Evolutionary conservation across 148 eudicot genomes (phyloP).

Genomic region (Beta vulgaris): DNA sequence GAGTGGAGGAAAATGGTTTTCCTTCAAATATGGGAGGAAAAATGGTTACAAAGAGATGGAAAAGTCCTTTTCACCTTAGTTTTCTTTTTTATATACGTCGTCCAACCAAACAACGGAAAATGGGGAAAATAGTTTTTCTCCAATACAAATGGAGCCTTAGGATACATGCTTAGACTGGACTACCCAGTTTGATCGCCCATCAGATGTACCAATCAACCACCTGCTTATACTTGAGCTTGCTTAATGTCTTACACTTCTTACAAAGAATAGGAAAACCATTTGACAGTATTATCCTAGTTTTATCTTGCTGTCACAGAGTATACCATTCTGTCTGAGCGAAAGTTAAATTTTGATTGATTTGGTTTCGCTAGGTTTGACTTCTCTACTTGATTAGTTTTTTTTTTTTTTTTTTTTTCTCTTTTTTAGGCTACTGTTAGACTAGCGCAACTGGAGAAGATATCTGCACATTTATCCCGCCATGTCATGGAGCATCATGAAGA

Average conservation of each 20-base stretch:
- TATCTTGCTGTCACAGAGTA: background rate
- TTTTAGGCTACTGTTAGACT: constrained; percentile 81
- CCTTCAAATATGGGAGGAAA: too few relatives aligned
- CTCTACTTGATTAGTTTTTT: constrained; percentile 22
- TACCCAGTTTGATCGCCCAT: background rate
- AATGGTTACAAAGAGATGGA: too few relatives aligned
- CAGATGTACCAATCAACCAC: too few relatives aligned
- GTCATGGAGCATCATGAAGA: constrained; percentile 94
- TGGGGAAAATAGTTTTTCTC: too few relatives aligned
- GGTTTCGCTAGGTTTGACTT: constrained; percentile 1
- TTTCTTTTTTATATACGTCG: too few relatives aligned
- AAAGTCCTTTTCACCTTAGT: too few relatives aligned
- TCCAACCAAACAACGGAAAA: too few relatives aligned
- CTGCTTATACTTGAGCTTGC: background rate
- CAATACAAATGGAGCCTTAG: too few relatives aligned
- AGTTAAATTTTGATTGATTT: background rate
- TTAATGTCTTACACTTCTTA: background rate
- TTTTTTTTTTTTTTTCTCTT: constrained; percentile 35
- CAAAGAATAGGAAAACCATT: background rate
- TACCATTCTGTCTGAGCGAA: background rate
- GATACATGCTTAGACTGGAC: background rate
- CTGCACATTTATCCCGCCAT: constrained; percentile 75
- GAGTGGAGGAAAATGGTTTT: too few relatives aligned
- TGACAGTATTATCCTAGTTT: background rate
- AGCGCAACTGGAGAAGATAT: constrained; percentile 75